Percentiles rank a stretch among this genome's conserved stretches.
Evolutionary conservation across 192 early-diverging fungal species (phyloP).

Genomic region (Coemansia sp.): DNA sequence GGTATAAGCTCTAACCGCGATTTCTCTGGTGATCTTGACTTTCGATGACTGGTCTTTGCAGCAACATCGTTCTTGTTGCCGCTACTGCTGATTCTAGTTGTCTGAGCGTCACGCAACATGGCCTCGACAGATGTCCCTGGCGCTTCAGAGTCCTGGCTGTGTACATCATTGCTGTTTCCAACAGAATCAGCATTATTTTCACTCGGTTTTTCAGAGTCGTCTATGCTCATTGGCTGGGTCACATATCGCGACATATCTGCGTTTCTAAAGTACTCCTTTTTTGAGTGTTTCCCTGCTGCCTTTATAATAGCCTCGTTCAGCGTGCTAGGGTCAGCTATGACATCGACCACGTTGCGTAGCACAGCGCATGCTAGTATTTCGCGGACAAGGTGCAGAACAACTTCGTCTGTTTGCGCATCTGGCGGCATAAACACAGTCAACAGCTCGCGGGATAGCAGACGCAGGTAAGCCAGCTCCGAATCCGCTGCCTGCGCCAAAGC

Average conservation of each 20-base stretch:
- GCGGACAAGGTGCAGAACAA: conserved; percentile 42
- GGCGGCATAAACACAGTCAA: conserved; percentile 45
- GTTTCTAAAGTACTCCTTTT: conserved; percentile 38
- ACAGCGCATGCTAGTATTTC: conserved; percentile 55
- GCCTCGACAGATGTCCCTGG: conserved; percentile 36
- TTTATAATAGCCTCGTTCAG: conserved; percentile 51
- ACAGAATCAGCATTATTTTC: conserved; percentile 1
- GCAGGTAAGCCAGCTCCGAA: conserved; percentile 49
- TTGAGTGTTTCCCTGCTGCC: conserved; percentile 42
- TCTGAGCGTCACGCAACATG: conserved; percentile 52
- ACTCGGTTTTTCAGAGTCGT: conserved; percentile 6
- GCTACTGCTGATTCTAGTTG: conserved; percentile 15
- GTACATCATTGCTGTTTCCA: neutral
- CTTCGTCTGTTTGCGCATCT: conserved; percentile 45
- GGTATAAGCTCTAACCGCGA: neutral
- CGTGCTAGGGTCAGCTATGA: conserved; percentile 41
- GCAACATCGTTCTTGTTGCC: neutral
- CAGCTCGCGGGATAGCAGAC: conserved; percentile 39
- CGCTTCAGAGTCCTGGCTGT: conserved; percentile 6
- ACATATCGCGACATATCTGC: conserved; percentile 49
- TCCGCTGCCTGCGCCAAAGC: conserved; percentile 45
- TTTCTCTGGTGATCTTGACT: neutral
- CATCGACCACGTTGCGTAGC: conserved; percentile 49
- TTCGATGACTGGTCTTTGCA: neutral
- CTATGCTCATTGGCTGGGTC: conserved; percentile 40